These are phyloP conservation scores for Phylloporus sp. DNA, from an alignment of 768 basidiomycete genomes.

Conservation along the genomic window DNA sequence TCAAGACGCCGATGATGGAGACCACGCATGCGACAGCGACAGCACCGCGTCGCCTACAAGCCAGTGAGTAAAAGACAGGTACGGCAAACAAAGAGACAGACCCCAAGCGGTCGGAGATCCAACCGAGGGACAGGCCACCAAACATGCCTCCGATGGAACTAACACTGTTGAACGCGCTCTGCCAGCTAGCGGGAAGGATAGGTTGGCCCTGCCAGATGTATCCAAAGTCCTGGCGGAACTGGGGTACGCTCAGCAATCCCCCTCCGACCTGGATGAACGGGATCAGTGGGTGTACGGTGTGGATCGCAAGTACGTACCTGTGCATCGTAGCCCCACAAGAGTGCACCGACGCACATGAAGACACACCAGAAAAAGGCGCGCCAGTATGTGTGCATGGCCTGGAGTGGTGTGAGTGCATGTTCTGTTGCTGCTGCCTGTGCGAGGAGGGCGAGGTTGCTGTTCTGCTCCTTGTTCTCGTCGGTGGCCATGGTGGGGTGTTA, in stretches of 20 bases:
- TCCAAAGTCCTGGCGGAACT: neutral
- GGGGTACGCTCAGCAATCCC: neutral
- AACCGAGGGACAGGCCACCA: constrained; percentile 23
- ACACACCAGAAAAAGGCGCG: neutral
- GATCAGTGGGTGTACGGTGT: neutral
- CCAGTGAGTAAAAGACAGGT: neutral
- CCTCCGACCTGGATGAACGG: neutral
- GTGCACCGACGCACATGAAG: neutral
- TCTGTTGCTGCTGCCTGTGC: neutral
- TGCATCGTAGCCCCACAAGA: neutral
- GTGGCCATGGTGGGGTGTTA: too few relatives aligned
- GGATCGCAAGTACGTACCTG: neutral
- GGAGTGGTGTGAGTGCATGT: neutral
- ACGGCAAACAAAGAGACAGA: neutral
- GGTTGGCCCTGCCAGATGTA: neutral
- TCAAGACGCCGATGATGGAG: constrained; percentile 21
- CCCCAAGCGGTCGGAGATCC: constrained; percentile 22
- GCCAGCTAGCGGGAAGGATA: constrained; percentile 26
- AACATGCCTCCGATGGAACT: constrained; percentile 24
- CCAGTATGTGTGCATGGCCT: neutral
- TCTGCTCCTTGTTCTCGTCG: neutral
- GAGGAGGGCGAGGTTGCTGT: neutral
- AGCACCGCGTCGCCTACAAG: constrained; percentile 22
- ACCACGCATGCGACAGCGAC: constrained; percentile 18
- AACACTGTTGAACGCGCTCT: constrained; percentile 24